Evolutionary conservation across 2,329 filamentous ascomycete genomes (phyloP), one percentile per base, ranked within the genome.

Genomic region (Fusarium nematophilum): DNA sequence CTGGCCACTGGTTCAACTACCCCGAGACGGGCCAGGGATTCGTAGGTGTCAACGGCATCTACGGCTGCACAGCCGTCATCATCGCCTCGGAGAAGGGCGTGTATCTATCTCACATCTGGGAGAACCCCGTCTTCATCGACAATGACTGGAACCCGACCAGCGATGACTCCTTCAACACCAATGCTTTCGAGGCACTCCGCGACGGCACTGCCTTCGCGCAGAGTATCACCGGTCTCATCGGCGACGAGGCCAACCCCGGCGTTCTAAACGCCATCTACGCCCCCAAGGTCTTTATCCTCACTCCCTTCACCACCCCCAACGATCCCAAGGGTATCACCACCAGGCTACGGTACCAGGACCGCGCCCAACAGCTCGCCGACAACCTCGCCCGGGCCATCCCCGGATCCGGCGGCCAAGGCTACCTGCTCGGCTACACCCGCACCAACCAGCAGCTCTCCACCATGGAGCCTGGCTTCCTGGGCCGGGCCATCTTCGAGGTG

Each of bases 101-200:
- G 3, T 67, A 67, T 26, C 25, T 67, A 1, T 67, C 64, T 1
- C 64, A 67, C 6, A 67, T 67, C 26, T 67, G 64, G 64, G 64
- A 67, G n/a, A 44, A 31, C 14, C 64, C 64, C 2, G 59, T 56
- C 2, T 66, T 66, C 9, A 57, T 59, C 9, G 43, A 57, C 23
- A 18, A 1, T 1, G 6, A 46, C 9, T 51, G 40, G 8, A 43
- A 15, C 4, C 31, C 33, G 0, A 66, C 56, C 3, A 25, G 25
- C 2, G 53, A 49, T 5, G 56, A 33, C 1, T 33, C 30, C 1
- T 65, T 66, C 30, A 43, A 53, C 11, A 9, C 4, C 0, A 65
- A 27, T 0, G 13, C 40, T 1, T 65, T 61, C 11, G 44, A 53
- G 3, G 57, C 48, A 1, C 54, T 65, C n/a, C 62, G 59, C 1